Evolutionary conservation across 2,329 filamentous ascomycete species (phyloP).

Genomic region (Monilinia fructicola): DNA sequence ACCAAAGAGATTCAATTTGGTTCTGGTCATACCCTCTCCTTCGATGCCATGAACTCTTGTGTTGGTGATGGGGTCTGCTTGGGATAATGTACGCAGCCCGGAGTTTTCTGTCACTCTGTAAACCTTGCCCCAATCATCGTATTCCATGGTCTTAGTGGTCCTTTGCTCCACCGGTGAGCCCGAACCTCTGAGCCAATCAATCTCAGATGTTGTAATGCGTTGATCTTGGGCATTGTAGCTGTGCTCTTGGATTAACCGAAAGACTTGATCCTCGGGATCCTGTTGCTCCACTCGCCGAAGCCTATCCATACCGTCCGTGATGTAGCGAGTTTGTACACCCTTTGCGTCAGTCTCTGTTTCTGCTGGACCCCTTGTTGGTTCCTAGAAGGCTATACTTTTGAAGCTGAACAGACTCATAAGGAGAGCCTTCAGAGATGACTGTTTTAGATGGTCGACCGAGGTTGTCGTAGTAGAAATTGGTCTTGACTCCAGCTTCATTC

Average conservation of each 20-base stretch:
- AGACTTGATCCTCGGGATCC: background rate
- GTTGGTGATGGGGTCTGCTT: slow-evolving; percentile 11
- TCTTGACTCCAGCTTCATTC: background rate
- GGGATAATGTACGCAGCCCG: background rate
- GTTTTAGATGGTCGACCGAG: background rate
- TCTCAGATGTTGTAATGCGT: background rate
- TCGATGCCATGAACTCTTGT: slow-evolving; percentile 17
- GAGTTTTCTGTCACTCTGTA: slow-evolving; percentile 6
- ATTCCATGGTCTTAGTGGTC: slow-evolving; percentile 1
- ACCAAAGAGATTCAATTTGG: slow-evolving; percentile 14
- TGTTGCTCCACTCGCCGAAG: slow-evolving; percentile 15
- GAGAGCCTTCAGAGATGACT: background rate
- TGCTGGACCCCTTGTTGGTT: background rate
- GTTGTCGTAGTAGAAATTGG: background rate
- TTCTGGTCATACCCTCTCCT: slow-evolving; percentile 16
- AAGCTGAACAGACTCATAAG: slow-evolving; percentile 1
- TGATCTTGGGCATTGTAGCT: slow-evolving; percentile 20
- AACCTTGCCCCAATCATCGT: slow-evolving; percentile 16
- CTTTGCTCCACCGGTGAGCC: slow-evolving; percentile 1
- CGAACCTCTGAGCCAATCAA: slow-evolving; percentile 10
- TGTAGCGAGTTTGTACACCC: slow-evolving; percentile 13
- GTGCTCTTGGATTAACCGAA: slow-evolving; percentile 15
- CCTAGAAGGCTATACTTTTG: slow-evolving; percentile 13
- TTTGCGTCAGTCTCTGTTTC: slow-evolving; percentile 14
- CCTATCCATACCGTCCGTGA: slow-evolving; percentile 15